Evolutionary conservation across 169 alveolate genomes (phyloP), one percentile per base, ranked within the genome.

Genomic region (Eimeria necatrix): DNA sequence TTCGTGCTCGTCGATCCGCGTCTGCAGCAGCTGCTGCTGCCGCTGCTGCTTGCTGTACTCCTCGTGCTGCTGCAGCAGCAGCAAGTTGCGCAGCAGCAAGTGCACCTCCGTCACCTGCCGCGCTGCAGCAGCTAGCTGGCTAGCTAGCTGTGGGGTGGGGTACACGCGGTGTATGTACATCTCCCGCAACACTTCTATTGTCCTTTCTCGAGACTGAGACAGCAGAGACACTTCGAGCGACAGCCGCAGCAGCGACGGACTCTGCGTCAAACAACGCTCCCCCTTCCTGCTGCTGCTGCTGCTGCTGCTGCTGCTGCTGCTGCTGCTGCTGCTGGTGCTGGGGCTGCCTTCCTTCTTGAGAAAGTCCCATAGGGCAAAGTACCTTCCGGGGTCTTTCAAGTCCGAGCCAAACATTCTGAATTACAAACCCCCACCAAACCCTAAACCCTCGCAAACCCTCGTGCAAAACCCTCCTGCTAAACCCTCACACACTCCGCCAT

Each of bases 91-190:
- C 56, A 97, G 96, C 68, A 95, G 86, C 61, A 84, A 41, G 95
- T 98, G 98, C 14, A 98, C 96, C 8, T 97, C 98, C 6, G 97
- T 87, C 71, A 97, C 96, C 78, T 96, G 96, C 71, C 97, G 96
- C n/a, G 97, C 99, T 18, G 95, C 97, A 46, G 88, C 94, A 24
- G 96, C 97, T 86, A 98, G 94, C 76, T 92, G 96, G 51, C 88
- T 96, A 53, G 96, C 89, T 80, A 97, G 94, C 81, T 95, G 94
- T 8, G 98, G 97, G 3, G 98, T 96, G 2, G 99, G 99, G 84
- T 95, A 97, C 51, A 97, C 95, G 61, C 96, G 95, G 51, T 95
- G 86, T 20, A 84, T 49, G 90, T 94, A 96, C 98, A 97, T 97
- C 26, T 97, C 97, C 18, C 96, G 93, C 52, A 97, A 92, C 1